Evolutionary conservation across 805 yeast genomes (phyloP).

Genomic region (Starmerella floricola): DNA sequence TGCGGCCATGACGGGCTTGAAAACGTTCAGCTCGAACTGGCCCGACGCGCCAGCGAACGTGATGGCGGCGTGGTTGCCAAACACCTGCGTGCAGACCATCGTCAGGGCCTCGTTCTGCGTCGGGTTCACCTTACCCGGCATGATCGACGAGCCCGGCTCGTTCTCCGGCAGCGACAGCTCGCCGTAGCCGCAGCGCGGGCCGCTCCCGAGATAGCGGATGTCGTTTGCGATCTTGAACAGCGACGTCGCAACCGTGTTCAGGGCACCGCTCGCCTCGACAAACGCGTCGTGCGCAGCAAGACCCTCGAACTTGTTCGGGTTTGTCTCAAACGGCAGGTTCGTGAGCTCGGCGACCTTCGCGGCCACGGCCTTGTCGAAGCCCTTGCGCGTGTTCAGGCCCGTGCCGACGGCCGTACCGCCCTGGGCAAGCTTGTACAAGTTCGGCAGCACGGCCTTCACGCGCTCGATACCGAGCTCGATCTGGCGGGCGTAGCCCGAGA

Average conservation of each 20-base stretch:
- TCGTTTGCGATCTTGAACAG: slow-evolving; percentile 95
- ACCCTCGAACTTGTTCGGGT: slow-evolving; percentile 98
- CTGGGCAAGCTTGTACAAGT: slow-evolving; percentile 78
- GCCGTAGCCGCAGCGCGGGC: slow-evolving; percentile 99
- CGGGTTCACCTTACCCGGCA: slow-evolving; percentile 99
- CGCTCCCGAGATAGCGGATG: slow-evolving; percentile 94
- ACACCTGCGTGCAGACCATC: slow-evolving; percentile 95
- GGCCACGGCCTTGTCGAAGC: slow-evolving; percentile 81
- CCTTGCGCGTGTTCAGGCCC: slow-evolving; percentile 86
- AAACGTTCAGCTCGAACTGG: slow-evolving; percentile 95
- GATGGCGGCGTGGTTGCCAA: slow-evolving; percentile 91
- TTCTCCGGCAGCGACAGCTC: slow-evolving; percentile 92
- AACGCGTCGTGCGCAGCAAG: slow-evolving; percentile 98
- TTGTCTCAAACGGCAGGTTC: slow-evolving; percentile 80
- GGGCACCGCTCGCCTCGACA: slow-evolving; percentile 94
- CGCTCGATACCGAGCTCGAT: slow-evolving; percentile 80
- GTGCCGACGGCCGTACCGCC: slow-evolving; percentile 99
- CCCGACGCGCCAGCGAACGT: slow-evolving; percentile 98
- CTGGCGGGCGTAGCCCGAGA: slow-evolving; percentile 92
- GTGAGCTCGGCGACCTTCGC: slow-evolving; percentile 73
- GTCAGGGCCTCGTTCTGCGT: slow-evolving; percentile 98
- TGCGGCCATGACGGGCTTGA: slow-evolving; percentile 90
- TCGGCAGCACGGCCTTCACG: slow-evolving; percentile 63
- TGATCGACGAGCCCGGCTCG: slow-evolving; percentile 97
- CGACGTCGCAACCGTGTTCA: slow-evolving; percentile 88